phyloP scores from a whole-genome alignment of 352 stramenopile species.

The Phytophthora citrophthora region DNA sequence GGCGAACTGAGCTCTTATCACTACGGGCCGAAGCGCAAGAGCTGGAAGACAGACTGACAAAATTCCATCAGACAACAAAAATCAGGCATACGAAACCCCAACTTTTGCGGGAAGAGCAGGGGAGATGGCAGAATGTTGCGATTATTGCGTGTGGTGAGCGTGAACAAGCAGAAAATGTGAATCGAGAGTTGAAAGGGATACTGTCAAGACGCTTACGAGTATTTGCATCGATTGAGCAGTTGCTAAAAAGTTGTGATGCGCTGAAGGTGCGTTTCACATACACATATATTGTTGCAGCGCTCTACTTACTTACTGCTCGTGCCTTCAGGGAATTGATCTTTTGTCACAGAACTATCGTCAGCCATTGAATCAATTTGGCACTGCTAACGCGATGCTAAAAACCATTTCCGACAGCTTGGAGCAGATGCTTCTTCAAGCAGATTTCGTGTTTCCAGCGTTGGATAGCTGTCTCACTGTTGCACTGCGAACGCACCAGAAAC shows the following conservation, averaged over 20 bases:
- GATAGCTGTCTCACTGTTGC: neutral
- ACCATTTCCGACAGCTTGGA: constrained; percentile 1
- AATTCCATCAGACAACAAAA: neutral
- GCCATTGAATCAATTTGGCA: neutral
- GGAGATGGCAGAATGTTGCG: neutral
- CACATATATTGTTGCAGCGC: neutral
- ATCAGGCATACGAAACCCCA: neutral
- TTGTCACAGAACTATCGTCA: neutral
- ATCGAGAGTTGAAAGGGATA: constrained; percentile 12
- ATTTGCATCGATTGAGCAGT: neutral
- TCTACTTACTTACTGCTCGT: neutral
- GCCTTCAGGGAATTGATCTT: constrained; percentile 4
- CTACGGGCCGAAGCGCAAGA: constrained; percentile 6
- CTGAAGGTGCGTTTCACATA: constrained; percentile 1
- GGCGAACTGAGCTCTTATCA: constrained; percentile 3
- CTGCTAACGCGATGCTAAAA: neutral
- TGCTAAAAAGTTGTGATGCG: neutral
- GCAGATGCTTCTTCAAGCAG: neutral
- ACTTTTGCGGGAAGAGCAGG: neutral
- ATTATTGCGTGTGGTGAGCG: neutral
- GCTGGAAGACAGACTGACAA: constrained; percentile 2
- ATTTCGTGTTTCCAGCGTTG: constrained; percentile 4
- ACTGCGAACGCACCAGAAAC: constrained; percentile 1
- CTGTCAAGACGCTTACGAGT: neutral
- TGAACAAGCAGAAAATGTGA: neutral